These are phyloP conservation scores for Alternaria longipes DNA, from an alignment of 2,329 filamentous ascomycete species.

Conservation along the genomic window DNA sequence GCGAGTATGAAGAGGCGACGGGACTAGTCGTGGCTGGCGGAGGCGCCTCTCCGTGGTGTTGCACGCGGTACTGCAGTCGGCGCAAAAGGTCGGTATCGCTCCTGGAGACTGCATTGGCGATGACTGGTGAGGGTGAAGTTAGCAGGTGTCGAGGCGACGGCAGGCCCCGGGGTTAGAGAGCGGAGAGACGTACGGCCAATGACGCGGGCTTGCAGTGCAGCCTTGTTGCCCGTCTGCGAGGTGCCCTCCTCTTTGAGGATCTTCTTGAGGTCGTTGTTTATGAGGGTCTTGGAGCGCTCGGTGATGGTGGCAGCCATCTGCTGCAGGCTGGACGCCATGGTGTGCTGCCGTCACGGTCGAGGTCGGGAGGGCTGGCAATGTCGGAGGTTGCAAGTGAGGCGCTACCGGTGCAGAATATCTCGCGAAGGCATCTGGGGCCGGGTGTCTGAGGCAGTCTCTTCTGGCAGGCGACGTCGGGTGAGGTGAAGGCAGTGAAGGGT, in stretches of 20 bases:
- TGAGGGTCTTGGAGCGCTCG: conserved; percentile 62
- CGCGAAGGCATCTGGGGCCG: conserved; percentile 22
- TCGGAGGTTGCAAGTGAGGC: conserved; percentile 8
- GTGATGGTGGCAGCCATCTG: conserved; percentile 51
- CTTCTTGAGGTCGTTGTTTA: conserved; percentile 74
- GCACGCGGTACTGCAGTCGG: conserved; percentile 52
- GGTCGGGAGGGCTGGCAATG: conserved; percentile 7
- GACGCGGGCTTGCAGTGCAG: conserved; percentile 80
- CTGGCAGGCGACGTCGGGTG: conserved; percentile 18
- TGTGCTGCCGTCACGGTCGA: conserved; percentile 15
- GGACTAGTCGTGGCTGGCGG: conserved; percentile 34
- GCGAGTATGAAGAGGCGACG: conserved; percentile 25
- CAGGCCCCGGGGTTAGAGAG: conserved; percentile 7
- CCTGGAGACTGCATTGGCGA: conserved; percentile 45
- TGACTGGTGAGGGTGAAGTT: conserved; percentile 48
- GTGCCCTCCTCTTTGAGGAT: conserved; percentile 76
- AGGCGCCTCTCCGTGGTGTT: conserved; percentile 52
- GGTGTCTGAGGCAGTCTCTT: neutral
- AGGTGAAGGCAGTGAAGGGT: conserved; percentile 19
- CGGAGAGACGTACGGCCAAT: conserved; percentile 71
- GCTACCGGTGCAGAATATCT: conserved; percentile 26
- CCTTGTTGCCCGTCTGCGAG: conserved; percentile 84
- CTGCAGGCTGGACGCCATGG: conserved; percentile 53
- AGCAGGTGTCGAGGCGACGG: conserved; percentile 20
- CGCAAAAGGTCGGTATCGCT: conserved; percentile 50